These are phyloP conservation scores for Naematelia encephala DNA, from an alignment of 768 basidiomycete genomes.

Conservation along the genomic window DNA sequence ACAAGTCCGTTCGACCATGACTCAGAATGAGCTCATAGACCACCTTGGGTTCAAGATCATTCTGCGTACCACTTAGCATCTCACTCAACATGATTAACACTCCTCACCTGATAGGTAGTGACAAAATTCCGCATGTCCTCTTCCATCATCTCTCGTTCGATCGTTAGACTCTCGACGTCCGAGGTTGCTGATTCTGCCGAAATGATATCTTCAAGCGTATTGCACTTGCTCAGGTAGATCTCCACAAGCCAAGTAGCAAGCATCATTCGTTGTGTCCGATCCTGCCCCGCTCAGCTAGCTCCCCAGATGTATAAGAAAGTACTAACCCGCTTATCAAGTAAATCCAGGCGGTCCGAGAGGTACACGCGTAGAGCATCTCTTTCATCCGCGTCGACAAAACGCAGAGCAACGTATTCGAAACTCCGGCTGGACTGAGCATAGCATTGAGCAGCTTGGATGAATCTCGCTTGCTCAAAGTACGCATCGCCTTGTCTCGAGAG, in stretches of 20 bases:
- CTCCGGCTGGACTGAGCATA: constrained; percentile 76
- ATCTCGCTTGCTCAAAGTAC: constrained; percentile 73
- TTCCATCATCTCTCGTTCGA: constrained; percentile 77
- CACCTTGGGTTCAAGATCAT: constrained; percentile 76
- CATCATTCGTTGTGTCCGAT: constrained; percentile 92
- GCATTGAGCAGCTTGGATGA: constrained; percentile 85
- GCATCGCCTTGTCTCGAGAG: constrained; percentile 76
- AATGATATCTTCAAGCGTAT: constrained; percentile 88
- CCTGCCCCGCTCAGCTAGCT: constrained; percentile 56
- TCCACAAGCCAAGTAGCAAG: constrained; percentile 97
- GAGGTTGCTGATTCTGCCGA: constrained; percentile 69
- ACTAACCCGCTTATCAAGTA: constrained; percentile 74
- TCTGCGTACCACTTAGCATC: constrained; percentile 53
- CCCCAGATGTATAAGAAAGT: background rate
- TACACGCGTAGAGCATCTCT: constrained; percentile 87
- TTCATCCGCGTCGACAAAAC: constrained; percentile 84
- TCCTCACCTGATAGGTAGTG: constrained; percentile 80
- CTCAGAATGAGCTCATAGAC: constrained; percentile 89
- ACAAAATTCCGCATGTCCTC: constrained; percentile 92
- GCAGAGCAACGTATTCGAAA: constrained; percentile 88
- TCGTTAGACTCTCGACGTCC: constrained; percentile 77
- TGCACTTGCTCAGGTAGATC: constrained; percentile 93
- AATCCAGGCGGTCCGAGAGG: constrained; percentile 78
- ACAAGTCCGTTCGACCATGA: constrained; percentile 89
- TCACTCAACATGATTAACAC: background rate